These are phyloP conservation scores for Lomentospora prolificans DNA, from an alignment of 2,329 filamentous ascomycete species.

Conservation along the genomic window DNA sequence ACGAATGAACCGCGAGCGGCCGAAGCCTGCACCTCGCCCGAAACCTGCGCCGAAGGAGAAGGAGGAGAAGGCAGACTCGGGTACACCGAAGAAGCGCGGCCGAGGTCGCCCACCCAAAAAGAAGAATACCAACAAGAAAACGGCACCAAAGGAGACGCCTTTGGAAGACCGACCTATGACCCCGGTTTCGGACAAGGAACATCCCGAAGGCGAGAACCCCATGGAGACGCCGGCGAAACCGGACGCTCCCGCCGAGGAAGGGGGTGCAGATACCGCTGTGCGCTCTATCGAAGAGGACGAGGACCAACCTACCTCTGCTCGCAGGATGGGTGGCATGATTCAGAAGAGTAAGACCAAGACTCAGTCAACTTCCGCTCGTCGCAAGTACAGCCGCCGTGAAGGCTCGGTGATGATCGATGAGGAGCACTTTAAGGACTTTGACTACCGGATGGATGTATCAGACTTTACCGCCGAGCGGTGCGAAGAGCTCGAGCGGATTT, in stretches of 20 bases:
- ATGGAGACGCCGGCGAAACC: not conserved
- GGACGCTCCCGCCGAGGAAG: conserved; percentile 20
- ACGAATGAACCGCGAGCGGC: conserved; percentile 50
- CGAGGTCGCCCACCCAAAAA: conserved; percentile 28
- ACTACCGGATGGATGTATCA: conserved; percentile 79
- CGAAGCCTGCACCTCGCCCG: conserved; percentile 30
- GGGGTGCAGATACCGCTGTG: conserved; percentile 33
- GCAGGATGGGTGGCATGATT: conserved; percentile 40
- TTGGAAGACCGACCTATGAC: conserved; percentile 46
- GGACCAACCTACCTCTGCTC: conserved; percentile 23
- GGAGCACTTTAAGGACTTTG: conserved; percentile 79
- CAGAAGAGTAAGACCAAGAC: conserved; percentile 43
- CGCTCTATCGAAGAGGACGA: conserved; percentile 29
- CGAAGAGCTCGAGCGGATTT: conserved; percentile 85
- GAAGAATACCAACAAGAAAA: conserved; percentile 27
- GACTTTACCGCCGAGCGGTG: conserved; percentile 88
- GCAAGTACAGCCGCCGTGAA: conserved; percentile 77
- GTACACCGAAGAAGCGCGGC: conserved; percentile 25
- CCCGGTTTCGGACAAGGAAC: conserved; percentile 41
- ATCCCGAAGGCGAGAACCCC: conserved; percentile 13
- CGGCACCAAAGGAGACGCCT: conserved; percentile 24
- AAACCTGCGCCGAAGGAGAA: conserved; percentile 16
- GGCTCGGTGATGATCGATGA: conserved; percentile 75
- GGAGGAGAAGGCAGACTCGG: not conserved
- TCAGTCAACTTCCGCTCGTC: conserved; percentile 73